A percentile compares a stretch with the other conserved stretches of the same genome.
Conservation (phyloP, 495 filamentous ascomycete species). For the Melanomma pulvis-pyrius region DNA sequence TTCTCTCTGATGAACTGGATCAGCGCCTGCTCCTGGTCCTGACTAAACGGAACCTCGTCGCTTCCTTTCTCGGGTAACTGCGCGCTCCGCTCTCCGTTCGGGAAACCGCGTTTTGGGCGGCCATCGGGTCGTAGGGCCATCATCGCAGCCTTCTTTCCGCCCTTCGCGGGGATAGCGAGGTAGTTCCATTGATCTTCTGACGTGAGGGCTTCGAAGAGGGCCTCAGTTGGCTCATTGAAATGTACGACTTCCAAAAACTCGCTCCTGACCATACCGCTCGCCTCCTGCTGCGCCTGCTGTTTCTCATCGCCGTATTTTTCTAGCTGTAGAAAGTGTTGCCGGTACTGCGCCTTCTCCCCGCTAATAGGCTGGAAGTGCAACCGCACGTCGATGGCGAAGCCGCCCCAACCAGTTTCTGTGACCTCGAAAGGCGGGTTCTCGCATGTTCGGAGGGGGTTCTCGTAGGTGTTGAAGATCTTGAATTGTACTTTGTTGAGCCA, state of each 20-base stretch:
- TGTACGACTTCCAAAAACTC: constrained; percentile 88
- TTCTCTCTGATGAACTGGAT: constrained; percentile 20
- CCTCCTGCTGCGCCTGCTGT: constrained; percentile 63
- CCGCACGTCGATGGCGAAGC: constrained; percentile 94
- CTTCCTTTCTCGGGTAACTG: constrained; percentile 30
- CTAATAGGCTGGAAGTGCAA: constrained; percentile 85
- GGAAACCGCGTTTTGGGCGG: constrained; percentile 29
- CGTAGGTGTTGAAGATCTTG: constrained; percentile 94
- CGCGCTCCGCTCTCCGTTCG: constrained; percentile 31
- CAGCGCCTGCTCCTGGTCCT: constrained; percentile 33
- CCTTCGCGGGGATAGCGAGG: constrained; percentile 17
- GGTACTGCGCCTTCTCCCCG: constrained; percentile 84
- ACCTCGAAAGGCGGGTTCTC: constrained; percentile 81
- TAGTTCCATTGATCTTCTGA: constrained; percentile 46
- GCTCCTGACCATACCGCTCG: constrained; percentile 66
- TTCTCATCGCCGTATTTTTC: constrained; percentile 88
- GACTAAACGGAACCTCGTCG: constrained; percentile 29
- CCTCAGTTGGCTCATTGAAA: constrained; percentile 89
- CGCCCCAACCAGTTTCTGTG: constrained; percentile 92
- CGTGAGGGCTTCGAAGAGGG: constrained; percentile 43
- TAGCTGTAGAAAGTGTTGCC: constrained; percentile 87
- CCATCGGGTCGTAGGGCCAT: constrained; percentile 15
- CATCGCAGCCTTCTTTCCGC: constrained; percentile 33
- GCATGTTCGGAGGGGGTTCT: constrained; percentile 79
- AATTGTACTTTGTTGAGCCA: constrained; percentile 98